These are phyloP conservation scores for Akanthomyces dipterigenus DNA, from an alignment of 2,329 filamentous ascomycete species.

Conservation along the genomic window DNA sequence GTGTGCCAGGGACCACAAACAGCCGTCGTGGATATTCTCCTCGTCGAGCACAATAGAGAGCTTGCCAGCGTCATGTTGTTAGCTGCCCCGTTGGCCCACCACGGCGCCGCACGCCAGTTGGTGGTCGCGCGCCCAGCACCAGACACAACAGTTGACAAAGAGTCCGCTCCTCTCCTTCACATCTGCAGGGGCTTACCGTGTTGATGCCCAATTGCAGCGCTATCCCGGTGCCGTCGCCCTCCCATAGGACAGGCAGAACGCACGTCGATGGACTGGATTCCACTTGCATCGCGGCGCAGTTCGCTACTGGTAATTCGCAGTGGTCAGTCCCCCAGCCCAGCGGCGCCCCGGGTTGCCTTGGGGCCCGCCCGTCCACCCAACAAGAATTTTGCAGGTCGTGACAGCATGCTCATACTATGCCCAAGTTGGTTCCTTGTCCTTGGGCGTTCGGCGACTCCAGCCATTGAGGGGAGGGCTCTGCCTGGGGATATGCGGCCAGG, in stretches of 20 bases:
- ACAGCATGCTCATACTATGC: background rate
- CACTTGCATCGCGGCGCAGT: slow-evolving; percentile 10
- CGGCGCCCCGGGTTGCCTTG: background rate
- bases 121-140: background rate
- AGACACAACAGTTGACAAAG: background rate
- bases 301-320: background rate
- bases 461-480: slow-evolving; percentile 1
- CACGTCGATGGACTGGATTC: background rate
- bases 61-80: background rate
- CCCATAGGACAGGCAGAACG: slow-evolving; percentile 11
- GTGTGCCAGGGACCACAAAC: slow-evolving; percentile 13
- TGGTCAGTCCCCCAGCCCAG: background rate
- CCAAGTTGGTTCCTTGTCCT: slow-evolving; percentile 3
- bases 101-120: background rate
- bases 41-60: background rate
- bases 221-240: background rate
- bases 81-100: background rate
- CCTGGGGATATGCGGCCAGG: slow-evolving; percentile 3
- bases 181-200: slow-evolving; percentile 8
- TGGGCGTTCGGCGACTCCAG: slow-evolving; percentile 11
- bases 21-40: slow-evolving; percentile 10
- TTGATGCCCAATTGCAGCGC: slow-evolving; percentile 29
- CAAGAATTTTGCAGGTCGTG: slow-evolving; percentile 3
- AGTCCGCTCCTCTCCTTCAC: slow-evolving; percentile 6
- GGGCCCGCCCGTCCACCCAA: slow-evolving; percentile 5